Percentiles rank a stretch among this genome's conserved stretches.
These are phyloP conservation scores for Teratosphaeria gauchensis DNA, from an alignment of 2,329 filamentous ascomycete species.

Conservation along the genomic window DNA sequence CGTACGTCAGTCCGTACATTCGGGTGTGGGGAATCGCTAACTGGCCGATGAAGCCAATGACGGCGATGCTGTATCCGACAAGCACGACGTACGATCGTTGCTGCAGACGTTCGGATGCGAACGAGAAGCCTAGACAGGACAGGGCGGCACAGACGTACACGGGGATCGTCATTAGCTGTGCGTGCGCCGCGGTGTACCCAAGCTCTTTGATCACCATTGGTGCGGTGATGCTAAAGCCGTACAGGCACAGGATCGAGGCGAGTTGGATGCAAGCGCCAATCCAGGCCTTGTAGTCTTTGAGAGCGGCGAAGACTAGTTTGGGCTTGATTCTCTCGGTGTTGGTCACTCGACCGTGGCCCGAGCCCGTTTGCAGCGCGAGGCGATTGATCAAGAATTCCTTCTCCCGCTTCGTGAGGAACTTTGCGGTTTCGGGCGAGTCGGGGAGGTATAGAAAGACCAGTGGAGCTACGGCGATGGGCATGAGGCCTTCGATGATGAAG, in stretches of 20 bases:
- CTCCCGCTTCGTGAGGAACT: slow-evolving; percentile 51
- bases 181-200: slow-evolving; percentile 33
- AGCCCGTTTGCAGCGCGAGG: slow-evolving; percentile 21
- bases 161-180: slow-evolving; percentile 37
- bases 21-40: slow-evolving; percentile 26
- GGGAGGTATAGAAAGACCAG: slow-evolving; percentile 38
- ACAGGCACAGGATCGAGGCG: slow-evolving; percentile 43
- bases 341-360: slow-evolving; percentile 8
- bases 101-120: slow-evolving; percentile 7
- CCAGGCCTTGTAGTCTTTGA: slow-evolving; percentile 39
- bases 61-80: slow-evolving; percentile 5
- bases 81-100: slow-evolving; percentile 11
- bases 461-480: slow-evolving; percentile 18
- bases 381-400: slow-evolving; percentile 33
- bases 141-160: slow-evolving; percentile 29
- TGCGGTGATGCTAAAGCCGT: slow-evolving; percentile 50
- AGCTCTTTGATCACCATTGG: slow-evolving; percentile 43
- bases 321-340: slow-evolving; percentile 24
- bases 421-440: slow-evolving; percentile 56
- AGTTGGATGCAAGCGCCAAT: slow-evolving; percentile 1
- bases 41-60: slow-evolving; percentile 32
- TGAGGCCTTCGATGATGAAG: slow-evolving; percentile 50
- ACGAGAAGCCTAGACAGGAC: slow-evolving; percentile 11
- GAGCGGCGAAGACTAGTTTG: slow-evolving; percentile 29
- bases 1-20: slow-evolving; percentile 40